Evolutionary conservation across 805 yeast genomes (phyloP), one percentile per base, ranked within the genome.

Genomic region (Scheffersomyces spartinae): DNA sequence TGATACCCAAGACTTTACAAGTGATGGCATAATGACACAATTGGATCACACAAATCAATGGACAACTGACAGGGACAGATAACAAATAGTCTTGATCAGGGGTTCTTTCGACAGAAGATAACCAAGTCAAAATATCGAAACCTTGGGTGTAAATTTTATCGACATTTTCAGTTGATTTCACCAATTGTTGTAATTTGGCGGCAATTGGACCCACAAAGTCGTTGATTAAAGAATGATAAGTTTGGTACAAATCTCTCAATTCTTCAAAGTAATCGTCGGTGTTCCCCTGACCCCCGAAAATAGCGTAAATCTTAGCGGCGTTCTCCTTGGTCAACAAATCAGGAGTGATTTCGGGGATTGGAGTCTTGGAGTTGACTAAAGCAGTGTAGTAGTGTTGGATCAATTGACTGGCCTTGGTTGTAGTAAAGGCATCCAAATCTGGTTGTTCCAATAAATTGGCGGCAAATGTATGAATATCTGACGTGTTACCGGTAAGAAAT

Each of bases 211-310:
- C 55, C 40, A 91, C 67, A 40, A 88, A 72, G 42, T 79, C 88
- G 13, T 67, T 54, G 29, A 85, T 61, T 35, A 88, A 63, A 15
- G 82, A 81, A 38, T 75, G 67, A 64, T 91, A 91, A 31, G 75
- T 67, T 36, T 71, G 61, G 63, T 81, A 78, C 32, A 86, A 52
- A 38, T 84, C 93, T 52, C 94, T 75, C 49, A 91, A 71, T 64
- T 91, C 99, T 51, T 86, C 95, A 43, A 91, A 91, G 64, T 84
- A 91, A 52, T 91, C 96, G 49, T 91, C 97, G 27, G 94, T 77
- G 63, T 84, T 88, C 58, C 99, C 99, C 64, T 91, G 99, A 46
- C 99, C 99, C 51, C 99, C 98, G 45, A 88, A 91, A 40, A 91
- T 74, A 36, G 96, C 94, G 32, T 69, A 73, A 29, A 86, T 55